Evolutionary conservation across 306 rosid species (phyloP), one percentile per base, ranked within the genome.

Genomic region (Cucurbita ficifolia): DNA sequence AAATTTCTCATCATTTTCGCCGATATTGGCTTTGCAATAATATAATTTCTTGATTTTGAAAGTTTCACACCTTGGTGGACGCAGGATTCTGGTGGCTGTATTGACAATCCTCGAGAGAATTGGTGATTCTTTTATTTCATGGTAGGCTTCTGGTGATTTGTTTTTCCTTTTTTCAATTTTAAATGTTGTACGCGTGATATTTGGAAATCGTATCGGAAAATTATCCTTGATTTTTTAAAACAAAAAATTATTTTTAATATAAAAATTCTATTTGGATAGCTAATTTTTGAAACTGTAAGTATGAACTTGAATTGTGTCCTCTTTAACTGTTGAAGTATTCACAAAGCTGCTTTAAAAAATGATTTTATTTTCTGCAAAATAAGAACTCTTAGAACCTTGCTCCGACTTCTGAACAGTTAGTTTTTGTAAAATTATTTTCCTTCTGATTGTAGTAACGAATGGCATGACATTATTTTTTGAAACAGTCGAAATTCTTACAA

Each of bases 71-170:
- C 17, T 49, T 70, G 74, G 55, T 16, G 73, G 77, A 21, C 4
- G 76, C 88, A 92, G 98, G 98, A 90, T 92, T 82, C 84, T 92
- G 88, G 96, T 92, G 53, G 98, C 96, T 73, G 74, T 87, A 81
- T 80, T 92, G 87, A 90, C 96, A 11, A 86, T 90, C n/a, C 81
- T 84, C 3, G 96, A 92, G 83, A 86, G 96, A 74, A 76, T 90
- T 65, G 87, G 91, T 53, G 98, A 92, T 78, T 72, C 92, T 59
- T 92, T 92, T 79, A 74, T 92, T 76, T 92, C 98, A 58, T 92
- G 98, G 98, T 90, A 68, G 52, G 19, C 68, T 85, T 81, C 52
- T 57, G 17, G 12, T 76, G 33, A 29, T 75, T 42, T 56, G 0
- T 2, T 1, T 51, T 52, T 52, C 5, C 7, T 0, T 52, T n/a